Base-by-base conservation (phyloP, 257 asterid species). In the Penstemon newberryi region DNA sequence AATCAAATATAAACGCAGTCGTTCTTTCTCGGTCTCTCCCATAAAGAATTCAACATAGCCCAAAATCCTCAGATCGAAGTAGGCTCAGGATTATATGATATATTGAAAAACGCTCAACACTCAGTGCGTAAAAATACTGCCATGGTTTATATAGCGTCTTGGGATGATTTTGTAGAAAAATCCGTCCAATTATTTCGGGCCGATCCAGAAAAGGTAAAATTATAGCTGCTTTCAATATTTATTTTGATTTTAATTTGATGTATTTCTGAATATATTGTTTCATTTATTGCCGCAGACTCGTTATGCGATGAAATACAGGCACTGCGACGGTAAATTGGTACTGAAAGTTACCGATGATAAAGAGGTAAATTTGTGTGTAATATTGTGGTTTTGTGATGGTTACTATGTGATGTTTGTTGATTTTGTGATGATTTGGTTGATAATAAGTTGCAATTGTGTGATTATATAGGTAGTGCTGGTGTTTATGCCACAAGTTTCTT, bases 291-390 rank as follows among this genome's bases (percentile, higher is more conserved):
- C 25, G 46, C 91, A 91, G 96, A 91, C 96, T 66, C 92, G 96
- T 37, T 92, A 89, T 65, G 66, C 66, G 69, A 86, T 92, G 96
- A 92, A 89, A 70, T 92, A 92, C 82, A 80, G 98, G 74, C 86
- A 89, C 61, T 86, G 92, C 53, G 98, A 89, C 19, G 96, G 96
- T 52, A 89, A 92, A 80, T 77, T 92, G 88, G 89, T 92, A 56
- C 90, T 92, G n/a, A 92, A 92, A 72, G 98, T 92, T 67, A 89
- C 96, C 7, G 92, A 87, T 68, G 84, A 92, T 76, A 89, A 77
- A 77, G 85, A 80, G 98, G 96, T 92, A 77, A 70, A 51, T 40
- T 59, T 57, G 36, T 38, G 5, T 6, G 18, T 8, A n/a, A 25
- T 72, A 7, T 36, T 4, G 11, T 41, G 7, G 55, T 47, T 15